These are phyloP conservation scores for Crithidia mellificae DNA, from an alignment of 208 protist species.

Conservation along the genomic window DNA sequence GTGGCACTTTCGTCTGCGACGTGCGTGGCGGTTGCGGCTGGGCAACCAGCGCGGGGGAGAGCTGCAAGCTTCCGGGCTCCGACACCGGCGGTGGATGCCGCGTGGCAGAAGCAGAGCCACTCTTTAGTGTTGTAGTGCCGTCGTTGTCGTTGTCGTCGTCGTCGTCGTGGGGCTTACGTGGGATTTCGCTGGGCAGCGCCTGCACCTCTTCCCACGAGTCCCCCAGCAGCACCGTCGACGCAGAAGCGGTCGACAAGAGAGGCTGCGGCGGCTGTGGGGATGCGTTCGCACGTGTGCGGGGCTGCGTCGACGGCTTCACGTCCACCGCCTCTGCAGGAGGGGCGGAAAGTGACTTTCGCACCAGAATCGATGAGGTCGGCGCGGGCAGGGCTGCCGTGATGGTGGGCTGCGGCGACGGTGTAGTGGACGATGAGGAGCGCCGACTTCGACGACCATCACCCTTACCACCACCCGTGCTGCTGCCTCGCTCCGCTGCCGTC, in stretches of 20 bases:
- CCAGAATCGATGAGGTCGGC: neutral
- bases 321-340: neutral
- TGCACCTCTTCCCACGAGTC: conserved; percentile 21
- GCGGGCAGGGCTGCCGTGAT: neutral
- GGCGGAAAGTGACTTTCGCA: neutral
- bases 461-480: neutral
- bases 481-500: too few species aligned
- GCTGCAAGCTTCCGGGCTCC: neutral
- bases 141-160: too few species aligned
- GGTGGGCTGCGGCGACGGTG: neutral
- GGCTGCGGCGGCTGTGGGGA: too few species aligned
- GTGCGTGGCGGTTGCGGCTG: neutral
- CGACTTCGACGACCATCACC: neutral
- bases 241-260: too few species aligned
- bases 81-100: neutral
- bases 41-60: neutral
- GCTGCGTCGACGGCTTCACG: neutral
- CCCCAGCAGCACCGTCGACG: neutral
- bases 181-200: conserved; percentile 1
- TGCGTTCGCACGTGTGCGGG: too few species aligned
- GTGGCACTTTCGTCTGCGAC: neutral
- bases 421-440: neutral
- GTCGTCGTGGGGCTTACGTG: too few species aligned
- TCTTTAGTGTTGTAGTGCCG: too few species aligned
- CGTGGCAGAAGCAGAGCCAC: too few species aligned